phyloP scores from a whole-genome alignment of 306 rosid genomes.

The Fagus sylvatica region DNA sequence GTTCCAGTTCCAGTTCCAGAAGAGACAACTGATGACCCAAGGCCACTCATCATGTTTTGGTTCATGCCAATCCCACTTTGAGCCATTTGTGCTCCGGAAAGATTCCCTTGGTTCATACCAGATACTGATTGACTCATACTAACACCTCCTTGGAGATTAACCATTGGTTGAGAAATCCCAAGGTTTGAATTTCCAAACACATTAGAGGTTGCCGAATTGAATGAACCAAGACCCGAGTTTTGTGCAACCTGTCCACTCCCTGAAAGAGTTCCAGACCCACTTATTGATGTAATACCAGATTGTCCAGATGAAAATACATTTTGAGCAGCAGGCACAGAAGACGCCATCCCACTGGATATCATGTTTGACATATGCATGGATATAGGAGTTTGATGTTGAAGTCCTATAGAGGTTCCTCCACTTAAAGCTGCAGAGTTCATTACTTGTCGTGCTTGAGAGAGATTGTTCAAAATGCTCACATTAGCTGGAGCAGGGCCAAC shows the following conservation, averaged over 20 bases:
- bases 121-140: slow-evolving; percentile 80
- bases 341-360: slow-evolving; percentile 97
- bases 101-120: slow-evolving; percentile 80
- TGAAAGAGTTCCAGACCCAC: slow-evolving; percentile 68
- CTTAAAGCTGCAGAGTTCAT: slow-evolving; percentile 72
- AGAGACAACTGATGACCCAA: slow-evolving; percentile 72
- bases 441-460: slow-evolving; percentile 82
- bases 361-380: slow-evolving; percentile 93
- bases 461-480: slow-evolving; percentile 78
- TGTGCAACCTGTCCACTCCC: slow-evolving; percentile 68
- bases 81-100: slow-evolving; percentile 70
- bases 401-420: slow-evolving; percentile 81
- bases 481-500: slow-evolving; percentile 72
- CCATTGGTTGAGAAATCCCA: slow-evolving; percentile 81
- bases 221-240: slow-evolving; percentile 64
- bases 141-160: slow-evolving; percentile 73
- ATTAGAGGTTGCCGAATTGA: slow-evolving; percentile 65
- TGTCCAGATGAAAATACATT: slow-evolving; percentile 82
- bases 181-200: slow-evolving; percentile 69
- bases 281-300: slow-evolving; percentile 52
- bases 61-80: slow-evolving; percentile 83
- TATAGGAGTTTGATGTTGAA: slow-evolving; percentile 75
- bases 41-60: slow-evolving; percentile 74
- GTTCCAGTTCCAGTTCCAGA: slow-evolving; percentile 89
- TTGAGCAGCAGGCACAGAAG: slow-evolving; percentile 80